Evolutionary conservation across 108 stramenopile genomes (phyloP), one percentile per base, ranked within the genome.

Genomic region (Conticribra guillardii): DNA sequence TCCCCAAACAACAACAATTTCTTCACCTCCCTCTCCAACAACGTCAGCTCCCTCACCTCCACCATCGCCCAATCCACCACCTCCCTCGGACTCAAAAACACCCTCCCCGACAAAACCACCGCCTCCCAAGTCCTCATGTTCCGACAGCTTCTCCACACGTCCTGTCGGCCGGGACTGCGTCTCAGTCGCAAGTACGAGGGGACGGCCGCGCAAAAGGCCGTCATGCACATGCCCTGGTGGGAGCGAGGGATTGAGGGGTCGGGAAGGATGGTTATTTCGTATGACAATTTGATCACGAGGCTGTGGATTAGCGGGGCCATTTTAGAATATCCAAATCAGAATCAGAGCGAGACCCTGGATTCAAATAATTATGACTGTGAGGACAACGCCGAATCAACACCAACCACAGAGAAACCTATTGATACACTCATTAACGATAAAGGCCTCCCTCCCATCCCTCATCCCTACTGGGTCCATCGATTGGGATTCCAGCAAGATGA

Each of bases 171-270:
- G 58, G 93, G 93, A 28, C 64, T 94, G 46, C 71, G 86, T 48
- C 76, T 94, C 11, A 84, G 84, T 31, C 60, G 93, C 19, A 57
- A 64, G 21, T 94, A 87, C 57, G 82, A 94, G 69, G 89, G 69
- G 14, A 94, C 89, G 3, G 73, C 81, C 11, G 93, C 93, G 0
- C 93, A 94, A 76, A 76, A 67, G 66, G 89, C 90, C 0, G 93
- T 94, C 15, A 60, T 87, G 64, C 87, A 91, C 57, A 94, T 94
- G 93, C 93, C 93, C 57, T 94, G 93, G 93, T 94, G 93, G 93
- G 87, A 88, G 60, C 59, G 82, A 51, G 89, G 89, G 0, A 88
- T 91, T 65, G 84, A 83, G 69, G 73, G 87, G 67, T 78, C 80
- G 34, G 75, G 69, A 50, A 86, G 84, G 66, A 94, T 94, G 93